Conservation (phyloP, 139 green algal species). For the Coelastrella sp. region DNA sequence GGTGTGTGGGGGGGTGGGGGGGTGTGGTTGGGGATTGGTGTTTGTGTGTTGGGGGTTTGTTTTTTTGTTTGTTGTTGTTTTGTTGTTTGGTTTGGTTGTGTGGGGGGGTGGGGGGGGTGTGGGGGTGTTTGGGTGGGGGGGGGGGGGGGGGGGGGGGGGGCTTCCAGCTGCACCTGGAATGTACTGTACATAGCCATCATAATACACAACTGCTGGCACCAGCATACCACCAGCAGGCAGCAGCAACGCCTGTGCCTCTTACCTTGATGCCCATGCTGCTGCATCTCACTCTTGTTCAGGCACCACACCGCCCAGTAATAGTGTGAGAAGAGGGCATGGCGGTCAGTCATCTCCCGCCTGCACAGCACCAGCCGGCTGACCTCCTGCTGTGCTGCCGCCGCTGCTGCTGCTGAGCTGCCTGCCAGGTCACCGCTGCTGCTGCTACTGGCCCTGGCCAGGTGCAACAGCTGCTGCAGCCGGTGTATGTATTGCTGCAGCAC, state of each 20-base stretch:
- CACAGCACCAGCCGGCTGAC: constrained; percentile 16
- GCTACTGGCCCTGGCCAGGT: background rate
- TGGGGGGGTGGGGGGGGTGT: no score
- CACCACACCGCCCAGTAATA: constrained; percentile 47
- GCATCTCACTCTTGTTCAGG: constrained; percentile 37
- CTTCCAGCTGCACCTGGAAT: no score
- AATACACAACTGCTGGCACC: background rate
- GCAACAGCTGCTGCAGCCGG: constrained; percentile 42
- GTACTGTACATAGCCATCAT: no score
- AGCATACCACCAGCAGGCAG: no score
- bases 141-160: no score
- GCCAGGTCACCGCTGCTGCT: background rate
- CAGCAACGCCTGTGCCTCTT: no score
- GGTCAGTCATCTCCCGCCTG: constrained; percentile 31
- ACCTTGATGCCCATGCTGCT: background rate
- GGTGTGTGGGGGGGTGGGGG: no score
- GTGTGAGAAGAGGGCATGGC: constrained; percentile 44
- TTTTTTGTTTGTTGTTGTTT: no score
- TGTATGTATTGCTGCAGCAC: constrained; percentile 31
- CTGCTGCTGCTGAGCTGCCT: background rate
- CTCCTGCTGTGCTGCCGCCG: constrained; percentile 3
- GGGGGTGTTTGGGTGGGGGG: no score
- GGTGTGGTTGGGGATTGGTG: no score
- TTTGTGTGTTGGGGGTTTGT: no score
- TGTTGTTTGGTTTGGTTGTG: no score